Evolutionary conservation across 176 grass and related monocot genomes (phyloP).

Genomic region (Neostapfia colusana): DNA sequence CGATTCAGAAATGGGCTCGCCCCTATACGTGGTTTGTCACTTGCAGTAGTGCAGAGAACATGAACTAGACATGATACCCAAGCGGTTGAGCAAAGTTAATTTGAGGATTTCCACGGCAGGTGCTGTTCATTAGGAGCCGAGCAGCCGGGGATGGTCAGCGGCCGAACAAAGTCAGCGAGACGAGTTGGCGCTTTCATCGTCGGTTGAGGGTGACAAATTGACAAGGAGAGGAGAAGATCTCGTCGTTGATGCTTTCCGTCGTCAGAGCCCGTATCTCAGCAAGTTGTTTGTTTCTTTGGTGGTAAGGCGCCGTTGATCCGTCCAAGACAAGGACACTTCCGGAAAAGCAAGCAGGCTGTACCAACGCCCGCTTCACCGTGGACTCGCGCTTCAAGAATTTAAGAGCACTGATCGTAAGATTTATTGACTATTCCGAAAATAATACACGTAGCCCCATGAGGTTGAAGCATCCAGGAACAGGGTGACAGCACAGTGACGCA

Average conservation of each 20-base stretch:
- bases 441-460: too few relatives aligned
- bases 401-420: neutral
- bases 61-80: neutral
- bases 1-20: neutral
- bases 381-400: neutral
- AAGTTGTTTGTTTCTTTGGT: neutral
- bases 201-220: neutral
- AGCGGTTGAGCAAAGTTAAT: neutral
- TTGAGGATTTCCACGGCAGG: neutral
- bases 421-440: neutral
- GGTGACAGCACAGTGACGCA: conserved; percentile 29
- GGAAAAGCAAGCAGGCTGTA: neutral
- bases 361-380: neutral
- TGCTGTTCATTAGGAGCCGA: neutral
- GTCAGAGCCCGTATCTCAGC: neutral
- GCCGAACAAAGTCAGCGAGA: neutral
- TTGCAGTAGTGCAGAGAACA: neutral
- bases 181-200: neutral
- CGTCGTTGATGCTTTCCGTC: neutral
- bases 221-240: neutral
- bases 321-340: neutral
- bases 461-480: neutral
- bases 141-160: neutral
- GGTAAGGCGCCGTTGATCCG: neutral
- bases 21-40: neutral